These are phyloP conservation scores for Baudoinia panamericana DNA, from an alignment of 495 filamentous ascomycete species.

Conservation along the genomic window DNA sequence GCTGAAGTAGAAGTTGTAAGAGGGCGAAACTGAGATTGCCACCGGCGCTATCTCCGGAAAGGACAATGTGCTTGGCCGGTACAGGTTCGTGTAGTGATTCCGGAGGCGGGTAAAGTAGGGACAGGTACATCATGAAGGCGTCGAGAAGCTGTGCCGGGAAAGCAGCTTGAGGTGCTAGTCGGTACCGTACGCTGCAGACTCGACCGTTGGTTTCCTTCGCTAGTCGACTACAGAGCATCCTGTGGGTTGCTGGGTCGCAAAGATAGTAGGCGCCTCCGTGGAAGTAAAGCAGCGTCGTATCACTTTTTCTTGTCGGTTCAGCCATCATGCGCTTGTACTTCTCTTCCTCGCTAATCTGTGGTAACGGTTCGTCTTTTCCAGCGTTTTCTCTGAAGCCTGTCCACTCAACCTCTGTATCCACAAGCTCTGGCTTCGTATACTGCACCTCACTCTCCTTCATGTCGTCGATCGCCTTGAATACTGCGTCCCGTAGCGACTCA, in stretches of 20 bases:
- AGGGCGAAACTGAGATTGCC: slow-evolving; percentile 64
- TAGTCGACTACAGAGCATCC: slow-evolving; percentile 35
- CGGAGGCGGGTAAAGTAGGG: slow-evolving; percentile 64
- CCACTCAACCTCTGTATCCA: slow-evolving; percentile 72
- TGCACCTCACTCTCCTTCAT: slow-evolving; percentile 36
- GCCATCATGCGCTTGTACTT: slow-evolving; percentile 62
- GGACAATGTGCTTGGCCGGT: slow-evolving; percentile 53
- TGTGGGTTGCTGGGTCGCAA: slow-evolving; percentile 60
- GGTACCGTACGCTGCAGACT: slow-evolving; percentile 70
- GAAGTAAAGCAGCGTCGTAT: slow-evolving; percentile 68
- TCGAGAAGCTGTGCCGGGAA: slow-evolving; percentile 53
- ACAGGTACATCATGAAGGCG: slow-evolving; percentile 68
- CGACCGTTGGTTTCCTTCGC: slow-evolving; percentile 42
- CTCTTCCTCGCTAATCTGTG: slow-evolving; percentile 50
- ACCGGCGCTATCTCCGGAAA: slow-evolving; percentile 81
- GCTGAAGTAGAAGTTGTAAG: slow-evolving; percentile 58
- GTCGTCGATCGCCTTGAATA: slow-evolving; percentile 50
- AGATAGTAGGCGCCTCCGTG: slow-evolving; percentile 82
- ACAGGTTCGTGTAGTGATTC: slow-evolving; percentile 61
- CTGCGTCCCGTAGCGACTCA: slow-evolving; percentile 38
- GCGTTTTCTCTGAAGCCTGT: slow-evolving; percentile 39
- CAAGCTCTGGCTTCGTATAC: slow-evolving; percentile 41
- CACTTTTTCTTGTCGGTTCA: slow-evolving; percentile 42
- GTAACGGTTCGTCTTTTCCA: slow-evolving; percentile 39
- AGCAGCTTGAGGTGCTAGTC: slow-evolving; percentile 58